Base-by-base conservation (phyloP, 495 filamentous ascomycete genomes). In the Melanomma pulvis-pyrius region DNA sequence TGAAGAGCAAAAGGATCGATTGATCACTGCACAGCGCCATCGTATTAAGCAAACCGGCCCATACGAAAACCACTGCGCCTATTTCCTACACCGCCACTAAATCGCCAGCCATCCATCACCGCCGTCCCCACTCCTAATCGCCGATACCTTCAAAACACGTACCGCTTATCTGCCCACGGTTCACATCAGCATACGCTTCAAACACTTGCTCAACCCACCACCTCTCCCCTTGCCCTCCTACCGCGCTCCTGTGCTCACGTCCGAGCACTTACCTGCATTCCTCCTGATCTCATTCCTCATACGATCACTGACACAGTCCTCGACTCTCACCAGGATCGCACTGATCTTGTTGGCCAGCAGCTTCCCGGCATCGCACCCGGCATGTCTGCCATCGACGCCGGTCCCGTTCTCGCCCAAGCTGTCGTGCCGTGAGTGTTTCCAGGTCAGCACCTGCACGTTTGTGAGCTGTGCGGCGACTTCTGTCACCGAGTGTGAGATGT, bases 311-410 rank as follows among this genome's bases (percentile, higher is more conserved):
- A 50, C 36, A 29, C 22, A 15, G 1, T 21, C n/a, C 48, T 61
- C 64, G n/a, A 54, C n/a, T 12, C 7, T 24, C 30, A 28, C 56
- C 32, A 67, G n/a, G 28, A 61, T n/a, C 19, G 41, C 25, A 32
- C n/a, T 1, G 2, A 67, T 49, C 26, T 53, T 59, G 17, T 3
- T 28, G 54, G n/a, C 32, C 15, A 67, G 22, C 2, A 25, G 34
- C 49, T 21, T 44, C 34, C 64, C 64, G 8, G 44, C 47, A 44
- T 66, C 28, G 29, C 63, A 66, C 21, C 7, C 53, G 3, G 15
- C 32, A 30, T 66, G 63, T 15, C 22, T 7, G n/a, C 4, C 26
- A 15, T 4, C 4, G 25, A 24, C 25, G 12, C 36, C 8, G 32
- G n/a, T 30, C 12, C 24, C 11, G 15, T 47, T 2, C 32, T 22